Base-by-base conservation (phyloP, 495 filamentous ascomycete species). In the Glonium stellatum region DNA sequence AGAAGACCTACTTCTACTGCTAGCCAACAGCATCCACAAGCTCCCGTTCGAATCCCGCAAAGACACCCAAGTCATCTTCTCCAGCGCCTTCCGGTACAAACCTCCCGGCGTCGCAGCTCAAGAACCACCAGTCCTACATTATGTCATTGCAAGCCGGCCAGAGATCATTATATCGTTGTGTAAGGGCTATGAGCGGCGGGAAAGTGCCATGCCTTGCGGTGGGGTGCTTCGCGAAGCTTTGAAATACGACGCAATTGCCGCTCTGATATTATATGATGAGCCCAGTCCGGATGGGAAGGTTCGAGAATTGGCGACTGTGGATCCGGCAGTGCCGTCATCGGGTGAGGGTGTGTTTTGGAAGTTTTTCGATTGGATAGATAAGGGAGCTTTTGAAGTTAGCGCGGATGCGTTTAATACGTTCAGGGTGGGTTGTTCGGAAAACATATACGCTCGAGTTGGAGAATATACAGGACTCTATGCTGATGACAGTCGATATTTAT, bases 401-500 rank as follows among this genome's bases (percentile, higher is more conserved):
- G 92, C 95, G 34, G 95, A 97, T 76, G 92, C 95, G 0, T 99
- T 97, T 67, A 93, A 89, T 41, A 97, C 92, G 6, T 99, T 99
- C 72, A 79, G 92, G 72, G 91, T 96, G 79, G 64, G 83, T 31
- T 22, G 5, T 23, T 0, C 21, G 18, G n/a, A 31, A 6, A 31
- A 31, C 6, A 35, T 21, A 22, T 27, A 35, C 13, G 54, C 55
- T 58, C 27, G 27, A 6, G 27, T 31, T 31, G 27, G 27, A 31
- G 27, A 31, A 31, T 31, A 31, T 31, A 31, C 27, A 6, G 27
- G 27, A 31, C 27, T 31, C 27, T 31, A 31, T 6, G 27, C 27
- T 31, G 6, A 31, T 31, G 37, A 54, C 55, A 5, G 5, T 31
- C 0, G 1, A 19, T 36, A 37, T 35, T 31, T 10, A 53, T 31